These are phyloP conservation scores for Amanita brunnescens DNA, from an alignment of 768 basidiomycete species.

Conservation along the genomic window DNA sequence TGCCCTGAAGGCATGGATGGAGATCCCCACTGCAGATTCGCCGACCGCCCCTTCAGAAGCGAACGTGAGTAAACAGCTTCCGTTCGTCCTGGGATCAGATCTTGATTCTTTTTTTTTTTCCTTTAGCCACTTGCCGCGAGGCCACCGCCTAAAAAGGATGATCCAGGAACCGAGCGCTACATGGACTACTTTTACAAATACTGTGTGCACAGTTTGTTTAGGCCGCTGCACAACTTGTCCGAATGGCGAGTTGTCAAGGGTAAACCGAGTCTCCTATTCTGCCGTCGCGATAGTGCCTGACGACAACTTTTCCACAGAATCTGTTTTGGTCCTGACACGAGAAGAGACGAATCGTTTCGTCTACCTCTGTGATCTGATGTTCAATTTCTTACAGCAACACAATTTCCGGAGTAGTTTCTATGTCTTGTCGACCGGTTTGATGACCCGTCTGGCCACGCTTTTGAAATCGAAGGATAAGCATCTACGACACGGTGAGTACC, in stretches of 20 bases:
- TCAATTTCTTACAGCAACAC: constrained; percentile 84
- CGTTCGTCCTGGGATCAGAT: constrained; percentile 4
- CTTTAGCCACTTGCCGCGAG: constrained; percentile 31
- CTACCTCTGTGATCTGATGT: constrained; percentile 85
- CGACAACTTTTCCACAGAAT: constrained; percentile 28
- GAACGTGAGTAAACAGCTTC: constrained; percentile 16
- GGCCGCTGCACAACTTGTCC: constrained; percentile 66
- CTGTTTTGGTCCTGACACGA: constrained; percentile 48
- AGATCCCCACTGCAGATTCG: constrained; percentile 47
- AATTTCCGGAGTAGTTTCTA: constrained; percentile 89
- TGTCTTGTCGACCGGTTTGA: constrained; percentile 72
- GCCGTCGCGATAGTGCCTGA: not conserved
- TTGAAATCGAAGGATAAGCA: constrained; percentile 85
- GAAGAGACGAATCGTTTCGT: constrained; percentile 79
- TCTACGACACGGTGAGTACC: constrained; percentile 74
- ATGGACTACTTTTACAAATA: constrained; percentile 90
- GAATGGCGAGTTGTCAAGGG: constrained; percentile 43
- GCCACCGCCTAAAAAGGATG: constrained; percentile 58
- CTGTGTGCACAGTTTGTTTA: constrained; percentile 69
- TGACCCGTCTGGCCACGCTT: constrained; percentile 65
- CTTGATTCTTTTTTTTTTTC: constrained; percentile 11
- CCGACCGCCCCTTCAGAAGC: constrained; percentile 23
- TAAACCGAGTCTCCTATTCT: constrained; percentile 10
- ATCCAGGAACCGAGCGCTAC: constrained; percentile 81
- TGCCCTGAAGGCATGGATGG: constrained; percentile 73